Evolutionary conservation across 805 yeast species (phyloP), one percentile per base, ranked within the genome.

Genomic region (Candida boleticola): DNA sequence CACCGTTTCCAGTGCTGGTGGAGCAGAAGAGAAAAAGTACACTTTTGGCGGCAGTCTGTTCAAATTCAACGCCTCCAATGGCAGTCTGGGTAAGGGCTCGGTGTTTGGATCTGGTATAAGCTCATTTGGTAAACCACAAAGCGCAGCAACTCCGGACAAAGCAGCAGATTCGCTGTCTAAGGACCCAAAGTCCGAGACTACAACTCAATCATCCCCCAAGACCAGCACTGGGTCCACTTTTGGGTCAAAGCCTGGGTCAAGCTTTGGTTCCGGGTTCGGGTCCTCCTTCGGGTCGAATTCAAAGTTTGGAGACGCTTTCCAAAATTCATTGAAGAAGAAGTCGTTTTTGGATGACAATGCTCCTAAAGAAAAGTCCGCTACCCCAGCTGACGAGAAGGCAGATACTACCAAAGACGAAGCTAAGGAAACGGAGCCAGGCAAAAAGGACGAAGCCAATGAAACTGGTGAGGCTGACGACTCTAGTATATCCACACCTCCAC

Each of bases 281-380:
- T 55, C 65, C 17, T 55, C 70, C 0, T 77, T 77, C 58, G 81
- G 81, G 1, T 58, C 77, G 3, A 62, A 64, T 26, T 63, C 79
- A 13, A 64, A 63, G 33, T 77, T 76, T 48, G 68, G 73, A 2
- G 76, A 76, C 51, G 85, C 85, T 1, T 80, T 82, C 53, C 74
- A 77, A 48, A 60, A 63, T 9, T 73, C 83, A 1, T 48, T 76
- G 29, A 64, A 60, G 29, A 77, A 76, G 52, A 73, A 79, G 56
- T 78, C 87, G 3, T 76, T 83, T 39, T 77, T 83, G 50, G 85
- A 82, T 40, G 49, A 47, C 9, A 41, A 52, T 11, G 52, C 49
- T 29, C 48, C 48, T 7, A 54, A 52, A 14, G 48, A 44, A 20
- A 29, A 26, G 41, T 43, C 29, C 50, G 51, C 36, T 44, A 19